Evolutionary conservation across 768 basidiomycete species (phyloP).

Genomic region (Suillus cothurnatus): DNA sequence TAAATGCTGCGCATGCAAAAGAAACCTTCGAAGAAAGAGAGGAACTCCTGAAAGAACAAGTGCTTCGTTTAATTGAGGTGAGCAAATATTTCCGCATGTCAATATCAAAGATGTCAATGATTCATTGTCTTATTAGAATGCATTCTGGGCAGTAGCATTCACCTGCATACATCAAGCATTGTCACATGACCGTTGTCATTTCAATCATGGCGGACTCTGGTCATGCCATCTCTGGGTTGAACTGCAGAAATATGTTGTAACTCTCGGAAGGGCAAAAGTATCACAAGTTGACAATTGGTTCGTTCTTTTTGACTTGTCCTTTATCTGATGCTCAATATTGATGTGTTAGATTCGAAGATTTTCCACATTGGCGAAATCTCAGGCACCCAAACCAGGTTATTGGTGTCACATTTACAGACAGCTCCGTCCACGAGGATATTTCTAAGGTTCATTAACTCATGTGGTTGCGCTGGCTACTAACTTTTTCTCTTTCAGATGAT

Average conservation of each 20-base stretch:
- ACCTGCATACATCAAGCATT: constrained; percentile 36
- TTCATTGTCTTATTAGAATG: too few relatives aligned
- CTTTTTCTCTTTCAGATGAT: constrained; percentile 13
- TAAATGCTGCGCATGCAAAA: constrained; percentile 15
- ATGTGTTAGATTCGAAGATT: constrained; percentile 23
- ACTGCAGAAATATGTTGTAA: constrained; percentile 22
- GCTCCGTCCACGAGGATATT: constrained; percentile 38
- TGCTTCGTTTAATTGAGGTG: constrained; percentile 19
- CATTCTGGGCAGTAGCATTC: constrained; percentile 36
- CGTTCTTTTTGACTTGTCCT: background rate
- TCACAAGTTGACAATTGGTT: background rate
- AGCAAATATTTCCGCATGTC: constrained; percentile 6
- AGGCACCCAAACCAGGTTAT: constrained; percentile 33
- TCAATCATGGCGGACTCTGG: constrained; percentile 34
- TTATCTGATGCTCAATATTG: background rate
- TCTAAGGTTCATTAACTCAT: constrained; percentile 31
- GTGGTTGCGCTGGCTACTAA: too few relatives aligned
- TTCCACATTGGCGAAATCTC: constrained; percentile 37
- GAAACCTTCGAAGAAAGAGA: constrained; percentile 20
- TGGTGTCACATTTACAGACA: constrained; percentile 36
- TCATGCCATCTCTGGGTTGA: constrained; percentile 33
- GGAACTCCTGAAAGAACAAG: constrained; percentile 14
- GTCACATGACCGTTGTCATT: constrained; percentile 44
- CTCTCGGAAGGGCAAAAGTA: background rate
- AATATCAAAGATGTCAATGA: background rate